Evolutionary conservation across 495 filamentous ascomycete species (phyloP).

Genomic region (Corynascus novoguineensis): DNA sequence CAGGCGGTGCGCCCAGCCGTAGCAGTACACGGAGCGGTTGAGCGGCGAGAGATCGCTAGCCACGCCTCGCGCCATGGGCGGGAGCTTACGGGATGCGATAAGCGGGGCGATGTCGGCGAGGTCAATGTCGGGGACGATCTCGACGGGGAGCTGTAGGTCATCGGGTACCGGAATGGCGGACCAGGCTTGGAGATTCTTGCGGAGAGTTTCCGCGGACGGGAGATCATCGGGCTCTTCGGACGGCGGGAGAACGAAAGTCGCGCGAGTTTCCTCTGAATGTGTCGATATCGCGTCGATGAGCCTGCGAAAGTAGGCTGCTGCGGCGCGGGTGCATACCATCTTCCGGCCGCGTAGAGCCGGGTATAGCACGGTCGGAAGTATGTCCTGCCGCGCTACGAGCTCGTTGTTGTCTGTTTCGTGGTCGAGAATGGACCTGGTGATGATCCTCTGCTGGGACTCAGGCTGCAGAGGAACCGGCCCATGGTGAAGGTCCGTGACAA

Average conservation of each 20-base stretch:
- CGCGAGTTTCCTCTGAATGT: conserved; percentile 34
- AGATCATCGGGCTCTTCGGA: background rate
- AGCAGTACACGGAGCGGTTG: conserved; percentile 30
- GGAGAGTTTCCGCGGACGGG: conserved; percentile 6
- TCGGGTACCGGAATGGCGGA: conserved; percentile 24
- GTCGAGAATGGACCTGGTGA: conserved; percentile 29
- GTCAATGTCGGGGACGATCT: conserved; percentile 27
- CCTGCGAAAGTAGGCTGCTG: conserved; percentile 35
- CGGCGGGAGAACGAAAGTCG: conserved; percentile 27
- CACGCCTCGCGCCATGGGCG: conserved; percentile 25
- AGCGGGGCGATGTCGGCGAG: conserved; percentile 15
- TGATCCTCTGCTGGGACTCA: conserved; percentile 30
- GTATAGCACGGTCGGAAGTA: conserved; percentile 31
- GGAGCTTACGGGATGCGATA: conserved; percentile 17
- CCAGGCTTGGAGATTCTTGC: conserved; percentile 20
- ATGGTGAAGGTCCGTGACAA: conserved; percentile 40
- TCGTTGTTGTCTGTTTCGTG: conserved; percentile 31
- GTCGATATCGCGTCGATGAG: conserved; percentile 37
- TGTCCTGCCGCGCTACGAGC: conserved; percentile 29
- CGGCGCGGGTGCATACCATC: conserved; percentile 35
- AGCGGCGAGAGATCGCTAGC: conserved; percentile 25
- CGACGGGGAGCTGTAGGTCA: conserved; percentile 25
- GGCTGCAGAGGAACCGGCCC: conserved; percentile 27
- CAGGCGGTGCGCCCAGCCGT: conserved; percentile 26
- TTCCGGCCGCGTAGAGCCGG: conserved; percentile 32